phyloP scores from a whole-genome alignment of 805 yeast genomes.

The Nakazawaea wickerhamii region DNA sequence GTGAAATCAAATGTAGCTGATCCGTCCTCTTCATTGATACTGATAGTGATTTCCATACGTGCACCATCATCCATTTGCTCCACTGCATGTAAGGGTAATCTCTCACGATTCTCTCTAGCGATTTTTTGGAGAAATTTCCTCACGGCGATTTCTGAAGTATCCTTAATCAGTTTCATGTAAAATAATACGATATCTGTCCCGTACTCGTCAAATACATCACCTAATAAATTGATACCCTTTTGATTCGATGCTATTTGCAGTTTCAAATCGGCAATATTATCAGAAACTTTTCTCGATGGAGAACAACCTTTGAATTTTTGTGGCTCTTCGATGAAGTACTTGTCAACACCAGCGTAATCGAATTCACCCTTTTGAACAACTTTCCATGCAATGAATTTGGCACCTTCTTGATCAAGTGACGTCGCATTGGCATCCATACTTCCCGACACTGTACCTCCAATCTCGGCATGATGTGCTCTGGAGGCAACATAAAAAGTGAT shows the following conservation, averaged over 20 bases:
- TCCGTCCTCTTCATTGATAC: constrained; percentile 35
- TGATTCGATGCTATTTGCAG: constrained; percentile 41
- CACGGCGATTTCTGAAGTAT: constrained; percentile 37
- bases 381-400: constrained; percentile 46
- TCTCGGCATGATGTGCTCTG: constrained; percentile 59
- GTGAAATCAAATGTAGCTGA: constrained; percentile 46
- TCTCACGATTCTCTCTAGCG: constrained; percentile 33
- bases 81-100: constrained; percentile 30
- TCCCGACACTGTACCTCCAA: constrained; percentile 57
- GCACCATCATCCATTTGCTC: constrained; percentile 57
- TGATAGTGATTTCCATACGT: constrained; percentile 35
- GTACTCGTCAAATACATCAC: constrained; percentile 33
- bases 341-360: constrained; percentile 45
- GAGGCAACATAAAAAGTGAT: constrained; percentile 51
- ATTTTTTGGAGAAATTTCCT: constrained; percentile 21
- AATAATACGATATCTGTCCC: constrained; percentile 31
- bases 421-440: constrained; percentile 52
- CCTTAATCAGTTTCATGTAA: constrained; percentile 36
- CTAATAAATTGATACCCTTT: constrained; percentile 37
- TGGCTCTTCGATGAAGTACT: constrained; percentile 43
- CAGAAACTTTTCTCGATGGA: constrained; percentile 49
- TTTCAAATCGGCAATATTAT: constrained; percentile 41
- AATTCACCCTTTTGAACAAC: constrained; percentile 43
- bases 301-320: constrained; percentile 42
- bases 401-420: constrained; percentile 51